Conservation (phyloP, 805 yeast genomes). For the Candida ascalaphidarum region DNA sequence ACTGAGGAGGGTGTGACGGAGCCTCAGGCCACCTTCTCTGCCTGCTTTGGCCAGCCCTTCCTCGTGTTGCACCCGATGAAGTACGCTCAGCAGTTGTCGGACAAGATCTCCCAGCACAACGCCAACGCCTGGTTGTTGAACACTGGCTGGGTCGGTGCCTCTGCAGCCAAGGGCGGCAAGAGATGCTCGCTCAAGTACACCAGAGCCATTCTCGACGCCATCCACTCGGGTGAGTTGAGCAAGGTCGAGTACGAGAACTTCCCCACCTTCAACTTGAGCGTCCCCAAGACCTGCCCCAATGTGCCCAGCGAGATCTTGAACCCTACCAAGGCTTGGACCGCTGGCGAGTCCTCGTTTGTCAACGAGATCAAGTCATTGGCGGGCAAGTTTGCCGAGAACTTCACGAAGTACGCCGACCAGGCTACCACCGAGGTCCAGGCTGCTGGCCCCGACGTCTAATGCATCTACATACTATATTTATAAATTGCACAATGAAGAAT, state of each 20-base stretch:
- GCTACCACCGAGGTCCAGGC: slow-evolving; percentile 83
- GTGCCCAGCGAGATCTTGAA: slow-evolving; percentile 83
- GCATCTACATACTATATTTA: background rate
- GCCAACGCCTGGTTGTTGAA: slow-evolving; percentile 94
- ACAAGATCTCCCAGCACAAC: slow-evolving; percentile 81
- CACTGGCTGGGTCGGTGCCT: slow-evolving; percentile 98
- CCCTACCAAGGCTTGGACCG: slow-evolving; percentile 76
- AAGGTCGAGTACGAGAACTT: slow-evolving; percentile 75
- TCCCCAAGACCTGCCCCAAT: slow-evolving; percentile 74
- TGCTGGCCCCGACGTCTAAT: slow-evolving; percentile 70
- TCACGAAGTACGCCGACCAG: slow-evolving; percentile 65
- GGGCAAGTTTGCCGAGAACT: slow-evolving; percentile 73
- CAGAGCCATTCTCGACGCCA: slow-evolving; percentile 90
- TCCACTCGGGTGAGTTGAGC: slow-evolving; percentile 83
- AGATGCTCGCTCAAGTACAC: slow-evolving; percentile 97
- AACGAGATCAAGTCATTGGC: slow-evolving; percentile 54
- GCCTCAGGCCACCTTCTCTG: slow-evolving; percentile 96
- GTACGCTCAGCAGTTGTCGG: slow-evolving; percentile 92
- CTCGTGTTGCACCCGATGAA: slow-evolving; percentile 96
- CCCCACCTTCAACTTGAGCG: slow-evolving; percentile 78
- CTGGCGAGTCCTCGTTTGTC: slow-evolving; percentile 29
- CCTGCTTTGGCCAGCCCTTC: slow-evolving; percentile 99
- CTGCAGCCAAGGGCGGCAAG: slow-evolving; percentile 88
- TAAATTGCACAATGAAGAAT: too few relatives aligned
- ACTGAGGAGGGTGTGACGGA: slow-evolving; percentile 98